Evolutionary conservation across 1,284 basidiomycete genomes (phyloP).

Genomic region (Flammula alnicola): DNA sequence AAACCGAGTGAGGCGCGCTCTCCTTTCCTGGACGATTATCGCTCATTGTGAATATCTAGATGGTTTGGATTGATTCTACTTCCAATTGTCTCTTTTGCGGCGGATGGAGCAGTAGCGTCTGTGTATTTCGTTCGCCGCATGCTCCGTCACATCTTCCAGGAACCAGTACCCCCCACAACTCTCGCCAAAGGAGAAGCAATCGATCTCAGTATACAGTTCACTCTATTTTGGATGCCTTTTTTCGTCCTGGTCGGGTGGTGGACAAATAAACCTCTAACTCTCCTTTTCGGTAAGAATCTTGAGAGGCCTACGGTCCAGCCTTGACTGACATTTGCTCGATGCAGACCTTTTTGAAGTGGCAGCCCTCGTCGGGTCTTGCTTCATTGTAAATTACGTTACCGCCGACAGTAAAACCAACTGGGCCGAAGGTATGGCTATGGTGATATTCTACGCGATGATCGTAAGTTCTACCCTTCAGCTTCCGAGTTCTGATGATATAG

Average conservation of each 20-base stretch:
- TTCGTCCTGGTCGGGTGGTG: constrained; percentile 65
- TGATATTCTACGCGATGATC: constrained; percentile 59
- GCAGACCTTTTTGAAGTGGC: constrained; percentile 60
- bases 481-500: background rate
- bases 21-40: constrained; percentile 1
- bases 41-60: constrained; percentile 35
- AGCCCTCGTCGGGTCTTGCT: constrained; percentile 60
- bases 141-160: constrained; percentile 38
- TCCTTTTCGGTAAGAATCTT: constrained; percentile 55
- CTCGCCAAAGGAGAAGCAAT: constrained; percentile 64
- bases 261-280: constrained; percentile 51
- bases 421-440: constrained; percentile 65
- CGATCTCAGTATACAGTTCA: constrained; percentile 70
- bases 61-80: constrained; percentile 76
- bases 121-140: constrained; percentile 51
- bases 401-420: constrained; percentile 74
- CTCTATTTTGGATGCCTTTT: constrained; percentile 70
- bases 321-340: background rate
- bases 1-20: constrained; percentile 48
- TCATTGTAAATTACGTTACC: constrained; percentile 75
- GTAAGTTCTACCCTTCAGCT: constrained; percentile 29
- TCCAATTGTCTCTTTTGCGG: constrained; percentile 71
- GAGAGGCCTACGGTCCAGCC: too few relatives aligned
- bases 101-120: constrained; percentile 62
- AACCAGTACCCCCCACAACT: constrained; percentile 46